Conservation (phyloP, 2,329 filamentous ascomycete species). For the Claviceps paspali region DNA sequence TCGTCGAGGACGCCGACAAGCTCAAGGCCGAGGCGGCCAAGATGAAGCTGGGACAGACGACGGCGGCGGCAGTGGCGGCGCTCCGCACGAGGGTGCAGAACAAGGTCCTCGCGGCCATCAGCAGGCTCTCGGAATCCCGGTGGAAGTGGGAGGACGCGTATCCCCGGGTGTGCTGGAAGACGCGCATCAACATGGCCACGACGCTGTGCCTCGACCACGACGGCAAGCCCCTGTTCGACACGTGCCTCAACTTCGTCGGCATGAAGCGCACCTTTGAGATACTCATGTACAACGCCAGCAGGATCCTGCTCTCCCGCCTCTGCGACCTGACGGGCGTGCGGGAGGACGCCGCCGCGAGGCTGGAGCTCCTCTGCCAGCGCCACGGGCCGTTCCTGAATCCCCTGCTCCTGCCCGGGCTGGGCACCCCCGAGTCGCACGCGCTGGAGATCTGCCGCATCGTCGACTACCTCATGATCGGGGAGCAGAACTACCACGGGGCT, state of each 20-base stretch:
- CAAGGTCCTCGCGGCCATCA: conserved; percentile 2
- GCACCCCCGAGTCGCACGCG: conserved; percentile 1
- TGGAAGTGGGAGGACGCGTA: conserved; percentile 6
- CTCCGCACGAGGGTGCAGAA: not conserved
- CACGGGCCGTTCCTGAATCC: conserved; percentile 5
- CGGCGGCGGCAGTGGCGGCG: not conserved
- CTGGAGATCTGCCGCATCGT: conserved; percentile 6
- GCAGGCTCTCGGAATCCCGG: not conserved
- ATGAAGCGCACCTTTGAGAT: conserved; percentile 5
- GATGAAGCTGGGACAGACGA: not conserved
- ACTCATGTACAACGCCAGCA: conserved; percentile 4
- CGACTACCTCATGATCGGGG: conserved; percentile 4
- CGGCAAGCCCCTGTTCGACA: conserved; percentile 4
- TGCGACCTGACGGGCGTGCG: conserved; percentile 1
- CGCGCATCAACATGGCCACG: conserved; percentile 1
- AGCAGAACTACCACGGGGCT: conserved; percentile 5
- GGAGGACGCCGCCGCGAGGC: not conserved
- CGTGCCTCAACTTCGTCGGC: conserved; percentile 4
- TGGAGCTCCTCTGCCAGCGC: conserved; percentile 2
- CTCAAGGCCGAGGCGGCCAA: conserved; percentile 3
- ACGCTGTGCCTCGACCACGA: conserved; percentile 4
- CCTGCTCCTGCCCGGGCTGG: conserved; percentile 2
- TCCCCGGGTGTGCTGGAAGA: conserved; percentile 4
- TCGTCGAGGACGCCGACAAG: conserved; percentile 2
- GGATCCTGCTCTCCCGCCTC: conserved; percentile 2